A percentile compares a stretch with the other conserved stretches of the same genome.
Conservation (phyloP, 78 protist species). For the Dictyostelium capitatum region DNA sequence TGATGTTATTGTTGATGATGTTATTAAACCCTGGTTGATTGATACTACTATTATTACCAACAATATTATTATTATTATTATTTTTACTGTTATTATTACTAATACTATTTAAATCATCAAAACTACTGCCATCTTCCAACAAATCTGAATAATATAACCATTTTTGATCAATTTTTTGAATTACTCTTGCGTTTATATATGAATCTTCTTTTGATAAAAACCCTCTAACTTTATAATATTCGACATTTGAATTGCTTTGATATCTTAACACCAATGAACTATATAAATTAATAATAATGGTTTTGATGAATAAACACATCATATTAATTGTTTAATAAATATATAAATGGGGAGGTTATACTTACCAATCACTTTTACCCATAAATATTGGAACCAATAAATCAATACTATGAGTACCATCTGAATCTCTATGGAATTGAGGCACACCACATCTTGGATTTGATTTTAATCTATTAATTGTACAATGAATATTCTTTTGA, state of each 20-base stretch:
- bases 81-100: background rate
- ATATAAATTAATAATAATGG: background rate
- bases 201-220: slow-evolving; percentile 59
- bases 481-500: background rate
- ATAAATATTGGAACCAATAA: slow-evolving; percentile 34
- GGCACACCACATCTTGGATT: slow-evolving; percentile 69
- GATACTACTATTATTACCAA: background rate
- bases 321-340: too few relatives aligned
- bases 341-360: too few relatives aligned
- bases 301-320: too few relatives aligned
- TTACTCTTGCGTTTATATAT: slow-evolving; percentile 70
- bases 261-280: slow-evolving; percentile 63
- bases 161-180: slow-evolving; percentile 71
- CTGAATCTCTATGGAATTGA: slow-evolving; percentile 53
- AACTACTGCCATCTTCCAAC: background rate
- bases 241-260: background rate
- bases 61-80: background rate
- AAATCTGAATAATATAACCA: slow-evolving; percentile 64
- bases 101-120: background rate
- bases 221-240: slow-evolving; percentile 37
- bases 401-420: slow-evolving; percentile 28
- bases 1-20: background rate
- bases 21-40: background rate
- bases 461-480: slow-evolving; percentile 13
- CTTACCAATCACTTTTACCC: slow-evolving; percentile 53